These are phyloP conservation scores for Linnemannia hyalina DNA, from an alignment of 192 early-diverging fungal genomes.

Conservation along the genomic window DNA sequence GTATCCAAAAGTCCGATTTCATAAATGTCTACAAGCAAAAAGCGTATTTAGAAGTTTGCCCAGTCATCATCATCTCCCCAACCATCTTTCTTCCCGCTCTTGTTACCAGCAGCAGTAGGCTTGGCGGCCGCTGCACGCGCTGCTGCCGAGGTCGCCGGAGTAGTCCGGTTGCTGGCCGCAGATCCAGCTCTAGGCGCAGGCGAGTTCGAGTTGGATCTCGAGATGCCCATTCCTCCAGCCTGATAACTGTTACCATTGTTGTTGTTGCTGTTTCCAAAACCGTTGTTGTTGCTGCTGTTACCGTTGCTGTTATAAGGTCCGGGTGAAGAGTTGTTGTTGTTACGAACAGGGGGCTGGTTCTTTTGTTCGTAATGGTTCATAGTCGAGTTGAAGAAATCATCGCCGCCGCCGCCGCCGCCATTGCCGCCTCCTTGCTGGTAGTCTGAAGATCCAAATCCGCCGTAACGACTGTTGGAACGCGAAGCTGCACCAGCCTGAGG, in stretches of 20 bases:
- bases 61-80: constrained; percentile 57
- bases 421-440: constrained; percentile 38
- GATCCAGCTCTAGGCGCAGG: constrained; percentile 47
- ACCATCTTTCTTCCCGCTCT: constrained; percentile 51
- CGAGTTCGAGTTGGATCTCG: constrained; percentile 46
- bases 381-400: constrained; percentile 59
- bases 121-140: constrained; percentile 13
- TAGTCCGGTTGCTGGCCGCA: constrained; percentile 13
- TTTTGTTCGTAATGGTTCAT: constrained; percentile 62
- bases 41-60: constrained; percentile 39
- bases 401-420: constrained; percentile 20
- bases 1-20: neutral
- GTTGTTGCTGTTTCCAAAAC: constrained; percentile 10
- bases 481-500: constrained; percentile 31
- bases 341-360: constrained; percentile 46
- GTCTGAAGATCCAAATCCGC: constrained; percentile 40
- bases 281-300: neutral
- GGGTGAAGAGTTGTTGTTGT: constrained; percentile 36
- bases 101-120: constrained; percentile 5
- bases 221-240: constrained; percentile 39
- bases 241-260: constrained; percentile 20
- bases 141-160: constrained; percentile 7
- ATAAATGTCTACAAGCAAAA: neutral
- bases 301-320: constrained; percentile 16
- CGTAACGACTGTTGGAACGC: constrained; percentile 35